A percentile compares a stretch with the other conserved stretches of the same genome.
Conservation (phyloP, 2,329 filamentous ascomycete species). For the Ilyonectria robusta region DNA sequence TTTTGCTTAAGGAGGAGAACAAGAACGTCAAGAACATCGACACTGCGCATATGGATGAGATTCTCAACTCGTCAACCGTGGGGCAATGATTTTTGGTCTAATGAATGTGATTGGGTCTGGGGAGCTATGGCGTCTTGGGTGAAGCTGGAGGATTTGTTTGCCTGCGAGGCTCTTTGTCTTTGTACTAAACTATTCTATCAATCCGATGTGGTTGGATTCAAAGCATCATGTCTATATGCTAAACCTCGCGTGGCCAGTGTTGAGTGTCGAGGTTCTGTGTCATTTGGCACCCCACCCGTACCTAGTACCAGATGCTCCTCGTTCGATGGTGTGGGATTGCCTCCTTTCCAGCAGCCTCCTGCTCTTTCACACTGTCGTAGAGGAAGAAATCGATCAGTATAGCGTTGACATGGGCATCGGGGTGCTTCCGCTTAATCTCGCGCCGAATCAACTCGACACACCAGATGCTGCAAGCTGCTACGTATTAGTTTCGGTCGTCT, state of each 20-base stretch:
- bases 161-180: constrained; percentile 38
- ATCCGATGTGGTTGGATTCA: constrained; percentile 17
- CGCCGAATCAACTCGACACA: constrained; percentile 89
- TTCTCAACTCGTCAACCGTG: constrained; percentile 65
- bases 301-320: constrained; percentile 92
- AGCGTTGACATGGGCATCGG: constrained; percentile 82
- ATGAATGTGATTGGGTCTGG: constrained; percentile 26
- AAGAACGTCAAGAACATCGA: constrained; percentile 69
- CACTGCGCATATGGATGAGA: constrained; percentile 81
- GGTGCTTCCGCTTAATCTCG: constrained; percentile 82
- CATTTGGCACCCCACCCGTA: constrained; percentile 24
- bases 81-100: constrained; percentile 49
- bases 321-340: constrained; percentile 85
- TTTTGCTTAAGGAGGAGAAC: constrained; percentile 80
- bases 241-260: constrained; percentile 26
- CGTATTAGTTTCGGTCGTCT: constrained; percentile 25
- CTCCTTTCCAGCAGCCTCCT: constrained; percentile 75
- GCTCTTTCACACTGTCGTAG: constrained; percentile 93
- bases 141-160: constrained; percentile 27
- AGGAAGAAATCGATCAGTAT: constrained; percentile 97
- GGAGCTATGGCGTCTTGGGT: constrained; percentile 43
- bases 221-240: constrained; percentile 38
- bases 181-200: constrained; percentile 35
- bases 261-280: constrained; percentile 23
- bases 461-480: constrained; percentile 90